Conservation (phyloP, 2,329 filamentous ascomycete genomes). For the Fusarium coffeatum region DNA sequence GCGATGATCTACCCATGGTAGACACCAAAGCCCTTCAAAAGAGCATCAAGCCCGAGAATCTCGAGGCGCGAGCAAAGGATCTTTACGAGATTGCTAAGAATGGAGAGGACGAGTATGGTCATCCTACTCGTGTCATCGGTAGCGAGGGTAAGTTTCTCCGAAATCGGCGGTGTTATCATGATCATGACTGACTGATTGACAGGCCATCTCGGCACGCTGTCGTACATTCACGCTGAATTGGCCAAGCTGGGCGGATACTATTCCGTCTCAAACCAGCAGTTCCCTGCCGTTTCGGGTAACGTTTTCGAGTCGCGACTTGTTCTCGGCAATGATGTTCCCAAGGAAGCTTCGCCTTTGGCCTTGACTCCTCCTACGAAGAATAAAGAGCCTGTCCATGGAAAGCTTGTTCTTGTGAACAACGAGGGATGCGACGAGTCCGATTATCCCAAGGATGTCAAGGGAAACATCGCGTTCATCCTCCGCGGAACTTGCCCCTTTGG, state of each 20-base stretch:
- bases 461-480: slow-evolving; percentile 76
- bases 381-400: slow-evolving; percentile 68
- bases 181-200: slow-evolving; percentile 3
- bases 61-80: slow-evolving; percentile 68
- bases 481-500: slow-evolving; percentile 79
- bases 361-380: slow-evolving; percentile 74
- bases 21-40: slow-evolving; percentile 67
- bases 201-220: slow-evolving; percentile 73
- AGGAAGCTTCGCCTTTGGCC: slow-evolving; percentile 67
- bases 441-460: slow-evolving; percentile 68
- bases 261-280: slow-evolving; percentile 70
- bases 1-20: slow-evolving; percentile 56
- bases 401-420: slow-evolving; percentile 70
- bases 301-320: slow-evolving; percentile 69
- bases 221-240: slow-evolving; percentile 70
- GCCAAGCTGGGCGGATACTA: slow-evolving; percentile 70
- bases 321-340: slow-evolving; percentile 63
- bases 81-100: slow-evolving; percentile 72
- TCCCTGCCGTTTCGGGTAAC: slow-evolving; percentile 70
- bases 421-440: slow-evolving; percentile 73
- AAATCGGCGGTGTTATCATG: too few species aligned
- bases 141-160: slow-evolving; percentile 53
- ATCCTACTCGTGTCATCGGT: slow-evolving; percentile 78
- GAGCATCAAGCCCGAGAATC: slow-evolving; percentile 65
- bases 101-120: slow-evolving; percentile 69